A percentile compares a stretch with the other conserved stretches of the same genome.
phyloP scores from a whole-genome alignment of 306 rosid species.

The Aeschynomene evenia region DNA sequence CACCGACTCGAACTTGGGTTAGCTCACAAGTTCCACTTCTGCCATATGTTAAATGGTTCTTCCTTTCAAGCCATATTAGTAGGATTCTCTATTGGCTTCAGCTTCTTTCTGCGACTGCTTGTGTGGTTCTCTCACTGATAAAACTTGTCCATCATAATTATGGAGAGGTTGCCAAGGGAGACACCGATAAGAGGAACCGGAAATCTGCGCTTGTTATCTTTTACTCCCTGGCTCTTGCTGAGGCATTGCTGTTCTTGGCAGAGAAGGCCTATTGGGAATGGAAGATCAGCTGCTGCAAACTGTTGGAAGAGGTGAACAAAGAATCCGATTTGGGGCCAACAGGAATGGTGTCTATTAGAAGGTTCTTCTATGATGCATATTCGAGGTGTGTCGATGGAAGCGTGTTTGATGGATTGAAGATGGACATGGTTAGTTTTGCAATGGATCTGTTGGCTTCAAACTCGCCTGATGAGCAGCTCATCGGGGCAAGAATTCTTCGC shows the following conservation, averaged over 20 bases:
- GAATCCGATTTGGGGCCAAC: conserved; percentile 74
- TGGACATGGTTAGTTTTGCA: conserved; percentile 87
- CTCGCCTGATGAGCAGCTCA: conserved; percentile 88
- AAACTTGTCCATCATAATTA: conserved; percentile 66
- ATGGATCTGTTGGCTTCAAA: conserved; percentile 78
- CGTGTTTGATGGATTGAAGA: conserved; percentile 88
- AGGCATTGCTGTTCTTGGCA: conserved; percentile 75
- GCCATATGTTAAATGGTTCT: conserved; percentile 73
- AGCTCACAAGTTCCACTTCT: conserved; percentile 82
- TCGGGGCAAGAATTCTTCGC: conserved; percentile 72
- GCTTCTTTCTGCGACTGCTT: conserved; percentile 80
- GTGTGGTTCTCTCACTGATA: conserved; percentile 67
- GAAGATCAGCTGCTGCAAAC: conserved; percentile 57
- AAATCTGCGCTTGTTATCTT: conserved; percentile 69
- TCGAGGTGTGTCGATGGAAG: conserved; percentile 85
- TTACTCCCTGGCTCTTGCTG: conserved; percentile 80
- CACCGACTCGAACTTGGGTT: conserved; percentile 63
- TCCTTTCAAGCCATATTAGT: conserved; percentile 65
- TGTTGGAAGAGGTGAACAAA: conserved; percentile 66
- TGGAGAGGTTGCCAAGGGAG: conserved; percentile 76
- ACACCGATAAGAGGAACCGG: conserved; percentile 76
- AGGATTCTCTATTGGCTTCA: conserved; percentile 93
- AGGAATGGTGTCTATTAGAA: conserved; percentile 62
- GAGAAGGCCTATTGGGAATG: conserved; percentile 92
- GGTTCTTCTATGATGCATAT: conserved; percentile 93